Percentiles rank a stretch among this genome's conserved stretches.
Conservation (phyloP, 2,329 filamentous ascomycete genomes). For the Fusarium sp. region DNA sequence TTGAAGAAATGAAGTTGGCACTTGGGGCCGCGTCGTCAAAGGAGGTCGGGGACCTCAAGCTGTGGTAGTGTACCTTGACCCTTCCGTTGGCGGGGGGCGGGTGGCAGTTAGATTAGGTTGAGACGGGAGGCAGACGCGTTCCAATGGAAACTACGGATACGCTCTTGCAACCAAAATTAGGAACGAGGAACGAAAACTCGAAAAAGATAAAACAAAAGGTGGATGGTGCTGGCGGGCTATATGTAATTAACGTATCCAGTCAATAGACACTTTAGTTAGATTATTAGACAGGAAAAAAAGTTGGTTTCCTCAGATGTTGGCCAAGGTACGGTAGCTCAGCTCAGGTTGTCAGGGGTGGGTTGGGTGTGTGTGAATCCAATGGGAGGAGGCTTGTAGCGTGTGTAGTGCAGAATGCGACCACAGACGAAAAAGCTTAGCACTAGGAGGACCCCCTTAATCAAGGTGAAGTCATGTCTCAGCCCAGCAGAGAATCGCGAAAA, state of each 20-base stretch:
- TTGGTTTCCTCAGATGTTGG: slow-evolving; percentile 25
- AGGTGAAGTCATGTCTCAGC: slow-evolving; percentile 44
- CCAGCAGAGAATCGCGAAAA: neutral
- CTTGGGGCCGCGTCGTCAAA: slow-evolving; percentile 1
- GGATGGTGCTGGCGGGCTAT: slow-evolving; percentile 13
- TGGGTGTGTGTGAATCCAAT: slow-evolving; percentile 3
- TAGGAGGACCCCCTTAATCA: slow-evolving; percentile 31
- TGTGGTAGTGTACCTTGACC: neutral
- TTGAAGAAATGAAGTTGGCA: neutral
- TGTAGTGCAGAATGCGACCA: slow-evolving; percentile 1
- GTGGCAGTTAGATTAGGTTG: slow-evolving; percentile 36
- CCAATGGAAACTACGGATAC: neutral
- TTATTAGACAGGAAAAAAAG: slow-evolving; percentile 12
- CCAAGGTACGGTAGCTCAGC: slow-evolving; percentile 19
- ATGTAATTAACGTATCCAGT: slow-evolving; percentile 25
- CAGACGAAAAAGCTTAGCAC: slow-evolving; percentile 24
- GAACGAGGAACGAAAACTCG: slow-evolving; percentile 14
- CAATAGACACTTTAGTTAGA: neutral
- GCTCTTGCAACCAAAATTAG: neutral
- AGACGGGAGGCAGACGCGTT: slow-evolving; percentile 21
- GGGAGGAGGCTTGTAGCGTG: slow-evolving; percentile 9
- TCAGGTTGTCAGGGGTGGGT: slow-evolving; percentile 29
- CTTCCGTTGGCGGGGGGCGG: slow-evolving; percentile 19
- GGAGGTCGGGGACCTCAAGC: neutral
- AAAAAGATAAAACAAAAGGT: neutral